A percentile compares a stretch with the other conserved stretches of the same genome.
These are phyloP conservation scores for Jaapia argillacea DNA, from an alignment of 768 basidiomycete species.

Conservation along the genomic window DNA sequence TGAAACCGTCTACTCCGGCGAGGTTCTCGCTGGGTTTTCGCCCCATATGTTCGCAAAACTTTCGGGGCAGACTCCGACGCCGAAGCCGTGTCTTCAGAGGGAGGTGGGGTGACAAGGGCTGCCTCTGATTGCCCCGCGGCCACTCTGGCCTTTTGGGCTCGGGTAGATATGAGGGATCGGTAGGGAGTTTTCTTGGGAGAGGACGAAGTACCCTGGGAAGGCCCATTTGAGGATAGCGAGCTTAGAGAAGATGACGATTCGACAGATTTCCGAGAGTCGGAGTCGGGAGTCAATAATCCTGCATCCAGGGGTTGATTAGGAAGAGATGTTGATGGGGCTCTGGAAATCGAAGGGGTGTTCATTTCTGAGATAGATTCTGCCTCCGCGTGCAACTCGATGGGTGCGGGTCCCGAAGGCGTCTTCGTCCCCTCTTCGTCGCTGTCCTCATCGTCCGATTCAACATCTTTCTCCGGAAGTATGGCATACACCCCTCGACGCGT, in stretches of 20 bases:
- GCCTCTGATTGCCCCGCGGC: slow-evolving; percentile 16
- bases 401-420: neutral
- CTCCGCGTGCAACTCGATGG: neutral
- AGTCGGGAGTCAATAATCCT: neutral
- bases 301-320: neutral
- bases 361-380: neutral
- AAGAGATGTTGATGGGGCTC: neutral
- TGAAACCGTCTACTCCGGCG: too few relatives aligned
- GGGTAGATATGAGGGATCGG: slow-evolving; percentile 51
- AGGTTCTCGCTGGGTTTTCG: too few relatives aligned
- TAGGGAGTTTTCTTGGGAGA: slow-evolving; percentile 20
- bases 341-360: neutral
- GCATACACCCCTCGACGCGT: slow-evolving; percentile 80
- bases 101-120: slow-evolving; percentile 37
- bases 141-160: slow-evolving; percentile 38
- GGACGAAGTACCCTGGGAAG: slow-evolving; percentile 14
- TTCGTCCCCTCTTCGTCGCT: slow-evolving; percentile 37
- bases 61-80: slow-evolving; percentile 8
- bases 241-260: slow-evolving; percentile 32
- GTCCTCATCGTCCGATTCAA: slow-evolving; percentile 55
- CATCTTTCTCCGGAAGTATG: slow-evolving; percentile 46
- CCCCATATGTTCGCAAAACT: too few relatives aligned
- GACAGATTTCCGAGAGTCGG: slow-evolving; percentile 2
- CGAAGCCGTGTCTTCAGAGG: slow-evolving; percentile 34
- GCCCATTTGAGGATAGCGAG: slow-evolving; percentile 32